Conservation (phyloP, 805 yeast genomes). For the Candida silvicultrix region DNA sequence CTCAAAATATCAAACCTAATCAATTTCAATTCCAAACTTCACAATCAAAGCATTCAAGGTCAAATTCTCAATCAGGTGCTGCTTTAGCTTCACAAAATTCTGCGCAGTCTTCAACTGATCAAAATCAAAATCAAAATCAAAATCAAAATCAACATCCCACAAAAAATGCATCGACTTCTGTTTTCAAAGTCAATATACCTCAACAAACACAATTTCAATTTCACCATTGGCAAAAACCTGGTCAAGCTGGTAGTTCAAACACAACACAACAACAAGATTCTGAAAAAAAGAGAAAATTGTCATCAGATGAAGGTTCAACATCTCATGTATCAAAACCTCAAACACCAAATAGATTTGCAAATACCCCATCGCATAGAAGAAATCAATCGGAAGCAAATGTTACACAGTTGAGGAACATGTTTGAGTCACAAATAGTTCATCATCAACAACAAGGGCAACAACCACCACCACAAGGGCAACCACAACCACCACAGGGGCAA, state of each 20-base stretch:
- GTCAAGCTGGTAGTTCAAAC: constrained; percentile 6
- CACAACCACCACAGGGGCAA: neutral
- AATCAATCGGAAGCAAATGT: constrained; percentile 24
- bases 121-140: constrained; percentile 20
- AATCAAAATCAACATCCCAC: neutral
- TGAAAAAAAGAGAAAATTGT: neutral
- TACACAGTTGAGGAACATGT: constrained; percentile 17
- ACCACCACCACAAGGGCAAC: constrained; percentile 1
- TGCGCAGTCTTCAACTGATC: constrained; percentile 39
- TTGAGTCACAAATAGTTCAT: constrained; percentile 9
- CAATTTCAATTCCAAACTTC: constrained; percentile 66
- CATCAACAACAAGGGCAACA: constrained; percentile 9
- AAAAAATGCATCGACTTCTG: constrained; percentile 12
- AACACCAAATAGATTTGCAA: neutral
- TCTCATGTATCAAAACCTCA: neutral
- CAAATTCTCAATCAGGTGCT: neutral
- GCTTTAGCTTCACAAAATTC: neutral
- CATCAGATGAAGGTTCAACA: neutral
- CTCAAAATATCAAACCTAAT: neutral
- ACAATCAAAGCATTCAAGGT: constrained; percentile 33
- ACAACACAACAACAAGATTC: neutral
- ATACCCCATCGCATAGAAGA: constrained; percentile 15
- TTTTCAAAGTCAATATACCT: constrained; percentile 22
- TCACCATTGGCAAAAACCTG: constrained; percentile 25
- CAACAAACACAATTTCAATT: constrained; percentile 23